Evolutionary conservation across 345 rosid species (phyloP).

Genomic region (Gynandropsis gynandra): DNA sequence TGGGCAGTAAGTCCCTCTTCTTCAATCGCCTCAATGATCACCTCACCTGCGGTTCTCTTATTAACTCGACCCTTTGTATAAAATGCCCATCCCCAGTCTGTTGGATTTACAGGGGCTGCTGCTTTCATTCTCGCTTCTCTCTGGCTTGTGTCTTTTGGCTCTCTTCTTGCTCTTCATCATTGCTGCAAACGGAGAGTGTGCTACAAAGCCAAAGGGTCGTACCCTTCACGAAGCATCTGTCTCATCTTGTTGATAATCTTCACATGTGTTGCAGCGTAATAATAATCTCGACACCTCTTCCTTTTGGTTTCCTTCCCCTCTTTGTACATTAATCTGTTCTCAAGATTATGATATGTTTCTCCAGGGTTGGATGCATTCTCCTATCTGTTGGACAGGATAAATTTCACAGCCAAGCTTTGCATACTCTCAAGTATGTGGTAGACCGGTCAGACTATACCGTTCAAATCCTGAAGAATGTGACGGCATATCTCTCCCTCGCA

Average conservation of each 20-base stretch:
- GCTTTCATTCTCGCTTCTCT: conserved; percentile 64
- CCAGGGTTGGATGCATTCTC: conserved; percentile 87
- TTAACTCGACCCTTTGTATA: conserved; percentile 14
- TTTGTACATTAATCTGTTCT: not conserved
- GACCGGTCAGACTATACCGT: conserved; percentile 94
- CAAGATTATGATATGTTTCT: conserved; percentile 13
- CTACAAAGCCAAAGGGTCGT: conserved; percentile 39
- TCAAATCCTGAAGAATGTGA: conserved; percentile 71
- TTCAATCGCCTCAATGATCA: not conserved
- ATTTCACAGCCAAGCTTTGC: conserved; percentile 66
- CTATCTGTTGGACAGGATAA: conserved; percentile 84
- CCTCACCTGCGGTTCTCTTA: conserved; percentile 6
- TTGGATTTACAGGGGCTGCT: conserved; percentile 87
- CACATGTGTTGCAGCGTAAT: conserved; percentile 90
- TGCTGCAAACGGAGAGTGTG: conserved; percentile 63
- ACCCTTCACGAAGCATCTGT: conserved; percentile 42
- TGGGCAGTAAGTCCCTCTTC: conserved; percentile 67
- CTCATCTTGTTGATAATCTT: conserved; percentile 68
- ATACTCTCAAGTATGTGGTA: conserved; percentile 77
- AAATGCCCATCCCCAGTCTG: conserved; percentile 52
- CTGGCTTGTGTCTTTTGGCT: conserved; percentile 81
- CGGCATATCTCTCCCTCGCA: conserved; percentile 77
- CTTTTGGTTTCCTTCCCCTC: not conserved
- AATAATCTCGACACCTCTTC: conserved; percentile 29
- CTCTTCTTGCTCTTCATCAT: conserved; percentile 56